Percentiles rank a stretch among this genome's conserved stretches.
These are phyloP conservation scores for Calophaca sinica DNA, from an alignment of 306 rosid genomes.

Conservation along the genomic window DNA sequence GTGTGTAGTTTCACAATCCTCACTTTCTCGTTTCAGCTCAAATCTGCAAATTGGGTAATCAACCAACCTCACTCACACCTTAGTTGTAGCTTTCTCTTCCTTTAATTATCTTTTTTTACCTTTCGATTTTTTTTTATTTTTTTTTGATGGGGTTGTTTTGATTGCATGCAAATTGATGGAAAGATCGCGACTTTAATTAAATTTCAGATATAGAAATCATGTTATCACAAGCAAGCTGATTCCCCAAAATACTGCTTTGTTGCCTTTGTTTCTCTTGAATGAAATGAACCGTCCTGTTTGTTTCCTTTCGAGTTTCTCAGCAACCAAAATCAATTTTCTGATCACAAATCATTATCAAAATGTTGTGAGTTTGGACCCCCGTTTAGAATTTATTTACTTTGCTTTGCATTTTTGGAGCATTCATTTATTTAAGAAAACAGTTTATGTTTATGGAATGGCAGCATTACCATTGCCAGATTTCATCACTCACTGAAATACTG, in stretches of 20 bases:
- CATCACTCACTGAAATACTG: no score
- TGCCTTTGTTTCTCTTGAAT: no score
- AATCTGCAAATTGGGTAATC: constrained; percentile 4
- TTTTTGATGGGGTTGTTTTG: constrained; percentile 39
- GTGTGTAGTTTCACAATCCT: background rate
- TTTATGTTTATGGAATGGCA: no score
- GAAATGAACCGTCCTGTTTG: no score
- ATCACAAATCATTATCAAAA: background rate
- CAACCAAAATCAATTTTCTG: background rate
- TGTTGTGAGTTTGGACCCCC: background rate
- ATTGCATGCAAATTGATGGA: constrained; percentile 30
- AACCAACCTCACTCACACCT: background rate
- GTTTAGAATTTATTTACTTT: constrained; percentile 21
- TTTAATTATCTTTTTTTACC: background rate
- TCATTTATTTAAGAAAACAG: no score
- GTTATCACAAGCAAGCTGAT: background rate
- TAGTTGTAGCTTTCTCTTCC: background rate
- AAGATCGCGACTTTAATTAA: constrained; percentile 37
- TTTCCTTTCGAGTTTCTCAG: no score
- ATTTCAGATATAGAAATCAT: constrained; percentile 20
- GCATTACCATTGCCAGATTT: no score
- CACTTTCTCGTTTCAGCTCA: no score
- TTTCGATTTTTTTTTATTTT: background rate
- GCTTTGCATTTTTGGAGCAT: constrained; percentile 33
- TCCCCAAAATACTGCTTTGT: no score